phyloP scores from a whole-genome alignment of 2,329 filamentous ascomycete species.

The Colletotrichum sp. region DNA sequence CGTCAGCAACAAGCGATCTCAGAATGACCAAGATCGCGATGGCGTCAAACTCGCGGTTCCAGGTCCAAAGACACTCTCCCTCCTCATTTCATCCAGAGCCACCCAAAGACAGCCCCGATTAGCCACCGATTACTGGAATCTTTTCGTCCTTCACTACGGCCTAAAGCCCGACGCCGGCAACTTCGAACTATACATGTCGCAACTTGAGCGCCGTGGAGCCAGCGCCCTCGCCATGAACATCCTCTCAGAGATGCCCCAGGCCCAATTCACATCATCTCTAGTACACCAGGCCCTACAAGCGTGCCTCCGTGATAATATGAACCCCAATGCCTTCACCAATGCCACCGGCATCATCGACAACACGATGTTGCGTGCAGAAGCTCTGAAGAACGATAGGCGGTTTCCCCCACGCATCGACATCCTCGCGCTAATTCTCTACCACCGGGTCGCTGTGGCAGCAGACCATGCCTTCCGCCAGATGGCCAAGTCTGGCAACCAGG shows the following conservation, averaged over 20 bases:
- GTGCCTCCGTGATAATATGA: constrained; percentile 79
- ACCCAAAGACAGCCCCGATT: constrained; percentile 55
- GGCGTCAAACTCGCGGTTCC: constrained; percentile 45
- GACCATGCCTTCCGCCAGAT: constrained; percentile 42
- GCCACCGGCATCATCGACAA: constrained; percentile 68
- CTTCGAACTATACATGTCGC: constrained; percentile 51
- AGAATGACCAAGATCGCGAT: neutral
- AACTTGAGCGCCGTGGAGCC: constrained; percentile 71
- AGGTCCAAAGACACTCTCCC: constrained; percentile 65
- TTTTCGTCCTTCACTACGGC: constrained; percentile 65
- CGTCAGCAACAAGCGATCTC: neutral
- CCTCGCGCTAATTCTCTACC: constrained; percentile 56
- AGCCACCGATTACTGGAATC: constrained; percentile 80
- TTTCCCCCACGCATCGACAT: constrained; percentile 44
- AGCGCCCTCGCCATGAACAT: constrained; percentile 66
- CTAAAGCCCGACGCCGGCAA: constrained; percentile 76
- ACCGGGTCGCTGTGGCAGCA: constrained; percentile 58
- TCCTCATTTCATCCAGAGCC: constrained; percentile 66
- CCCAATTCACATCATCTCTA: constrained; percentile 51
- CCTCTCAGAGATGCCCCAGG: constrained; percentile 59
- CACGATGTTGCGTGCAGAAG: constrained; percentile 50
- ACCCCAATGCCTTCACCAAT: constrained; percentile 69
- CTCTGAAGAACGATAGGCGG: neutral
- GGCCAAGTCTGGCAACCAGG: constrained; percentile 32
- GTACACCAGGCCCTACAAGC: constrained; percentile 76